Evolutionary conservation across 2,329 filamentous ascomycete species (phyloP).

Genomic region (Basipetospora chlamydospora): DNA sequence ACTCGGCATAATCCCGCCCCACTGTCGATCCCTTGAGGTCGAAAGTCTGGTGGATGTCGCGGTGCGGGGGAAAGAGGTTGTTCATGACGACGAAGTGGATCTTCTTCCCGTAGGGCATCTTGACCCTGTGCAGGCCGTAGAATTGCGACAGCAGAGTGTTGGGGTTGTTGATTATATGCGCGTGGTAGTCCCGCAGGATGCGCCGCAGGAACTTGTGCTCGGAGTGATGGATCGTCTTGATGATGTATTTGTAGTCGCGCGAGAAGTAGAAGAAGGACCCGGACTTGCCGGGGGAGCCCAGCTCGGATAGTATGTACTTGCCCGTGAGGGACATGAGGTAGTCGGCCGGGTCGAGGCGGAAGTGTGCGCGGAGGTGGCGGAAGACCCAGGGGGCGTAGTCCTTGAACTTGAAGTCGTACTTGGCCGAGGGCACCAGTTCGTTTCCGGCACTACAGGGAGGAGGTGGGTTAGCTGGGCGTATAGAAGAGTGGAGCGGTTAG

Average conservation of each 20-base stretch:
- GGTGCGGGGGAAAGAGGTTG: constrained; percentile 92
- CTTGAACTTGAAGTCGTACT: constrained; percentile 99
- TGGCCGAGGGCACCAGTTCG: constrained; percentile 90
- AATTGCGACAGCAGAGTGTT: constrained; percentile 97
- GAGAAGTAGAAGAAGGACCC: constrained; percentile 99
- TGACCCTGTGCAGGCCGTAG: constrained; percentile 91
- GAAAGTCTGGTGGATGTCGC: constrained; percentile 94
- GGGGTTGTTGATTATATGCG: constrained; percentile 82
- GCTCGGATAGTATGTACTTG: constrained; percentile 95
- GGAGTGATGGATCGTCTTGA: constrained; percentile 96
- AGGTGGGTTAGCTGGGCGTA: constrained; percentile 17
- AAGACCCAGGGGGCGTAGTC: constrained; percentile 99
- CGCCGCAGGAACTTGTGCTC: constrained; percentile 81
- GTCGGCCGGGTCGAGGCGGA: constrained; percentile 87
- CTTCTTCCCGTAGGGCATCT: constrained; percentile 95
- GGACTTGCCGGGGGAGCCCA: constrained; percentile 94
- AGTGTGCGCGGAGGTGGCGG: constrained; percentile 73
- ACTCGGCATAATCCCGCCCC: constrained; percentile 80
- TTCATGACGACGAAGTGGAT: constrained; percentile 99
- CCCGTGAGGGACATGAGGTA: constrained; percentile 96
- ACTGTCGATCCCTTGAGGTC: constrained; percentile 95
- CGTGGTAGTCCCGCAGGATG: constrained; percentile 82
- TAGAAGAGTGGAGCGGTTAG: background rate
- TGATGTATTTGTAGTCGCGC: constrained; percentile 98
- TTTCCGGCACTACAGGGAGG: constrained; percentile 61